These are phyloP conservation scores for Neopestalotiopsis rosae DNA, from an alignment of 2,329 filamentous ascomycete species.

Conservation along the genomic window DNA sequence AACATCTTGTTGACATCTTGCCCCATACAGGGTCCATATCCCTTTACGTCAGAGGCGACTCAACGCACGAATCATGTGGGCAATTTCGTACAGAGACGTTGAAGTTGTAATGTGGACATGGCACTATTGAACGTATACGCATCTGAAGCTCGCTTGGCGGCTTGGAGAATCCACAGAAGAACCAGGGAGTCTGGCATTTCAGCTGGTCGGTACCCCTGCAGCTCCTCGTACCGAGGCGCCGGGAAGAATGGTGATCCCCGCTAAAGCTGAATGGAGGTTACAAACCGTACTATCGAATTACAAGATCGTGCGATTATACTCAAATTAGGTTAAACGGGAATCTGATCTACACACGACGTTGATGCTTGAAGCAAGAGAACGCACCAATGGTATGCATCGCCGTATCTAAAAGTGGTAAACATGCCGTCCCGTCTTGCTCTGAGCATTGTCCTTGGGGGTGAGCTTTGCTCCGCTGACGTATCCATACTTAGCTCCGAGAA, in stretches of 20 bases:
- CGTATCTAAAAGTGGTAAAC: too few species aligned
- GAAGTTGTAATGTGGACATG: not conserved
- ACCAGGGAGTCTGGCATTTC: conserved; percentile 22
- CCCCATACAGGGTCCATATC: not conserved
- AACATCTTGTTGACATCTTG: not conserved
- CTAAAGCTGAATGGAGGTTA: not conserved
- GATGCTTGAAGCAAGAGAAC: too few species aligned
- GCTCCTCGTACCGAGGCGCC: too few species aligned
- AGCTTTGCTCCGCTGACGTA: too few species aligned
- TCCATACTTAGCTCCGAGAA: too few species aligned
- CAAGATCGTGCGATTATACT: too few species aligned
- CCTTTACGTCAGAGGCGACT: not conserved
- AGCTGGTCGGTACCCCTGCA: not conserved
- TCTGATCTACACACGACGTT: too few species aligned
- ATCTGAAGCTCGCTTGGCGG: not conserved
- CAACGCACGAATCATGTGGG: not conserved
- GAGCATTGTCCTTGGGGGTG: too few species aligned
- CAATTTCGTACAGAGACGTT: not conserved
- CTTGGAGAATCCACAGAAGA: conserved; percentile 19
- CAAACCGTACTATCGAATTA: not conserved
- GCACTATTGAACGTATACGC: not conserved
- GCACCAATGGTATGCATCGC: too few species aligned
- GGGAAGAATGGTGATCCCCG: not conserved
- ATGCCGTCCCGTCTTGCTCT: too few species aligned
- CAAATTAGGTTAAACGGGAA: too few species aligned